A percentile compares a stretch with the other conserved stretches of the same genome.
Evolutionary conservation across 192 early-diverging fungal species (phyloP).

Genomic region (Coemansia sp.): DNA sequence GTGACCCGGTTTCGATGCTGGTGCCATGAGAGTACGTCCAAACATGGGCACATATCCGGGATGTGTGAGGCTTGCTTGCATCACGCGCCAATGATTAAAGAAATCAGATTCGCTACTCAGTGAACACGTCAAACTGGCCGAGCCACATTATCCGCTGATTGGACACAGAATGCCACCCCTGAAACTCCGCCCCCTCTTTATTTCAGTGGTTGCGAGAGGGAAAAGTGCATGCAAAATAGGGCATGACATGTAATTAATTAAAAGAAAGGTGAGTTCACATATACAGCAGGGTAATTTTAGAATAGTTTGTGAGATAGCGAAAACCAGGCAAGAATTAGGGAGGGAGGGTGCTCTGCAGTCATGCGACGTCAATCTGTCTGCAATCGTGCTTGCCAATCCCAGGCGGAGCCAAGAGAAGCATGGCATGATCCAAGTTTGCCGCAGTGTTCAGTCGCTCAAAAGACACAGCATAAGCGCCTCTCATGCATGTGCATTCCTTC

Average conservation of each 20-base stretch:
- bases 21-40: neutral
- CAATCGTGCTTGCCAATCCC: neutral
- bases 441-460: neutral
- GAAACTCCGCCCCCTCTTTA: neutral
- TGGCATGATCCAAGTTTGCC: neutral
- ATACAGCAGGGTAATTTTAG: neutral
- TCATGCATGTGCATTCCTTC: neutral
- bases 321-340: neutral
- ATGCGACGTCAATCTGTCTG: neutral
- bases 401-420: neutral
- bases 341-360: neutral
- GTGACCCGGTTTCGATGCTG: neutral
- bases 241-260: slow-evolving; percentile 4
- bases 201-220: neutral
- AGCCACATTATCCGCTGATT: neutral
- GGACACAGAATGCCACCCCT: neutral
- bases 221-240: neutral
- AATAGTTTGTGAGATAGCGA: neutral
- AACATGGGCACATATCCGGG: neutral
- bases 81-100: neutral
- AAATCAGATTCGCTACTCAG: slow-evolving; percentile 3
- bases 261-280: neutral
- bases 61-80: neutral
- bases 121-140: neutral
- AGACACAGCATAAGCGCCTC: neutral